Percentiles rank a stretch among this genome's conserved stretches.
phyloP scores from a whole-genome alignment of 805 yeast genomes.

The Metschnikowia continentalis region DNA sequence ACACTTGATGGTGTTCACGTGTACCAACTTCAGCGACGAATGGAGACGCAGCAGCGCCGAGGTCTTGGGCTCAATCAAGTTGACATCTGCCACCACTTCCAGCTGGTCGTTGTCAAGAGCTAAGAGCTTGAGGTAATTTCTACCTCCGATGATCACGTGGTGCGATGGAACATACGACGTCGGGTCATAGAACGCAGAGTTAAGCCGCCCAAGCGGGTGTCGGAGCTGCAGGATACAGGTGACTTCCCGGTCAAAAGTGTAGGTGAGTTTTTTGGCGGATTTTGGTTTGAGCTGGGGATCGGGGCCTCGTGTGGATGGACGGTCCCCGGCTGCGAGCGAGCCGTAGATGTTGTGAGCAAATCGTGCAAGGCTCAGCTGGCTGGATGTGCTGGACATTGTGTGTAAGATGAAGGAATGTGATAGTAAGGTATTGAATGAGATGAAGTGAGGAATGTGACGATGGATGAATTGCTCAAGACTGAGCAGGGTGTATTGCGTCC shows the following conservation, averaged over 20 bases:
- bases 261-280: conserved; percentile 13
- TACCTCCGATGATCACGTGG: conserved; percentile 41
- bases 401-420: too few species aligned
- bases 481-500: too few species aligned
- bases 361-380: conserved; percentile 38
- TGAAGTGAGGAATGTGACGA: not conserved
- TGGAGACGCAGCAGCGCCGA: conserved; percentile 12
- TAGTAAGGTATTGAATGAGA: too few species aligned
- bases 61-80: conserved; percentile 26
- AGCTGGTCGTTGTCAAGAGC: conserved; percentile 30
- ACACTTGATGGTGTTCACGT: conserved; percentile 38
- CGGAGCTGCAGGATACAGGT: conserved; percentile 24
- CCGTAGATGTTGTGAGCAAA: conserved; percentile 62
- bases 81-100: conserved; percentile 30
- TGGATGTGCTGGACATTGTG: conserved; percentile 6
- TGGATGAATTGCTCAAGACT: not conserved
- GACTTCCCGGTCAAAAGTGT: conserved; percentile 22
- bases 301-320: conserved; percentile 14
- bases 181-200: conserved; percentile 7
- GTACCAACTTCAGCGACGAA: conserved; percentile 23
- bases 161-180: conserved; percentile 18
- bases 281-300: conserved; percentile 4
- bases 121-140: conserved; percentile 35
- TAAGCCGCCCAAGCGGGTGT: conserved; percentile 18
- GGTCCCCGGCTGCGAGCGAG: conserved; percentile 22